A percentile compares a stretch with the other conserved stretches of the same genome.
These are phyloP conservation scores for Prototheca wickerhamii DNA, from an alignment of 163 green algal genomes.

Conservation along the genomic window DNA sequence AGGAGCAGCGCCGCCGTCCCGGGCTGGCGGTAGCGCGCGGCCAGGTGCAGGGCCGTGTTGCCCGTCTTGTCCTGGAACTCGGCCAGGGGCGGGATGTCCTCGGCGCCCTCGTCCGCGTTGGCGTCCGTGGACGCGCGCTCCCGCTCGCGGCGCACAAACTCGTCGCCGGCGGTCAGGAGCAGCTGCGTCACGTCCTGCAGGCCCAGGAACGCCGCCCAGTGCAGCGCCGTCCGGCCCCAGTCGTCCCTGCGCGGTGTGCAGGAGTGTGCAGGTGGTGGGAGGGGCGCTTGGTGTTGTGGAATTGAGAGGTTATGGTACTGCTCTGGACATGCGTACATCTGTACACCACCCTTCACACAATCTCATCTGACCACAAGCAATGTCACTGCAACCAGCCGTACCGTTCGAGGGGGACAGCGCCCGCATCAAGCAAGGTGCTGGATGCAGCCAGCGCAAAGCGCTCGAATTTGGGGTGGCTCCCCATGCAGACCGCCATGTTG, in stretches of 20 bases:
- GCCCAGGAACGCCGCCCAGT: slow-evolving; percentile 56
- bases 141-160: background rate
- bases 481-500: slow-evolving; percentile 46
- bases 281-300: background rate
- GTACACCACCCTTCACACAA: no score
- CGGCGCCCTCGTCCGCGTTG: background rate
- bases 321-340: no score
- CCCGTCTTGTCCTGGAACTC: slow-evolving; percentile 52
- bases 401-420: slow-evolving; percentile 33
- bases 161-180: slow-evolving; percentile 17
- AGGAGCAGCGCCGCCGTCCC: slow-evolving; percentile 23
- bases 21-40: slow-evolving; percentile 34
- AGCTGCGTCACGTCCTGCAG: slow-evolving; percentile 7
- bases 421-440: slow-evolving; percentile 37
- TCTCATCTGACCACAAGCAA: no score
- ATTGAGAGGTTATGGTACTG: background rate
- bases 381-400: slow-evolving; percentile 12
- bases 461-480: slow-evolving; percentile 6
- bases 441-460: slow-evolving; percentile 31
- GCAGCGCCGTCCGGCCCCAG: slow-evolving; percentile 46
- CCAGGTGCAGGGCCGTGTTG: slow-evolving; percentile 57
- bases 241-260: slow-evolving; percentile 49
- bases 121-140: background rate
- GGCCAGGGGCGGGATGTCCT: background rate
- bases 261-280: background rate